Evolutionary conservation across 2,329 filamentous ascomycete genomes (phyloP).

Genomic region (Cordyceps farinosa): DNA sequence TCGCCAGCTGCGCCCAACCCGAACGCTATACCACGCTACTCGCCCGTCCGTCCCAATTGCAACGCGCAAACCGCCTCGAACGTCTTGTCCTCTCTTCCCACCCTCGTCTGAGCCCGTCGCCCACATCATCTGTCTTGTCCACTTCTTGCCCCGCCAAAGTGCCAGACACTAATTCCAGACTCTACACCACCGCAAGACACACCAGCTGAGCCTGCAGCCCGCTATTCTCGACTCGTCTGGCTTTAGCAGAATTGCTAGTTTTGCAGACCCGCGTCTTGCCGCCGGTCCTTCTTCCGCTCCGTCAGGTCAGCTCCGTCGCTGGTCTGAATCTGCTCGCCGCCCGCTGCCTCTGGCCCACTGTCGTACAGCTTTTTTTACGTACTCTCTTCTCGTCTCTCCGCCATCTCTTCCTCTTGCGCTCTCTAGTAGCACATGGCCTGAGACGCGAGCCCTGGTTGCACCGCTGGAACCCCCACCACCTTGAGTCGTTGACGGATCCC

Average conservation of each 20-base stretch:
- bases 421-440: constrained; percentile 16
- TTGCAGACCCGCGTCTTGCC: constrained; percentile 17
- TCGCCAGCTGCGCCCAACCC: not conserved
- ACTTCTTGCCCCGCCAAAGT: constrained; percentile 15
- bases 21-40: not conserved
- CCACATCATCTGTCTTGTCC: constrained; percentile 11
- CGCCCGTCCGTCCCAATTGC: not conserved
- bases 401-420: not conserved
- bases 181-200: constrained; percentile 11
- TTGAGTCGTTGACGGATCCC: not conserved
- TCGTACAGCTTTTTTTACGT: constrained; percentile 18
- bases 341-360: constrained; percentile 15
- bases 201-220: constrained; percentile 13
- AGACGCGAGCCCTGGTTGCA: constrained; percentile 18
- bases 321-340: not conserved
- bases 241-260: not conserved
- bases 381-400: constrained; percentile 9
- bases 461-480: constrained; percentile 11
- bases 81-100: not conserved
- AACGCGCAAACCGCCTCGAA: not conserved
- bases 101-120: not conserved
- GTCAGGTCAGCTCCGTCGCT: constrained; percentile 8
- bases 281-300: constrained; percentile 4
- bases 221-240: constrained; percentile 8
- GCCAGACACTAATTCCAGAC: constrained; percentile 8